Percentiles rank a stretch among this genome's conserved stretches.
Conservation (phyloP, 208 protist genomes). For the Trypanosoma caninum region DNA sequence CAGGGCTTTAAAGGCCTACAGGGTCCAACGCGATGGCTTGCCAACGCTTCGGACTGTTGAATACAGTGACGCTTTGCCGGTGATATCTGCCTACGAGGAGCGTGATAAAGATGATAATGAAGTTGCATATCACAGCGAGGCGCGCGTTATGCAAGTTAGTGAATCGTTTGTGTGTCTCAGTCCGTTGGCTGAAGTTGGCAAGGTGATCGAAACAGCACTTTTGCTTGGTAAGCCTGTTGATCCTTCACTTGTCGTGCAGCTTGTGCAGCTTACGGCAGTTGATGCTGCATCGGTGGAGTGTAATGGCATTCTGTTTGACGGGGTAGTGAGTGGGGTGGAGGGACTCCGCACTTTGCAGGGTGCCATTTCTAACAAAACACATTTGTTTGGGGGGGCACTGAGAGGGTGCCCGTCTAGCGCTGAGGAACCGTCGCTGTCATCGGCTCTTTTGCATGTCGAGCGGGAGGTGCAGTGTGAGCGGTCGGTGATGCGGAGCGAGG, state of each 20-base stretch:
- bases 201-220: constrained; percentile 34
- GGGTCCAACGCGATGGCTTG: constrained; percentile 8
- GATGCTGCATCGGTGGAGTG: constrained; percentile 28
- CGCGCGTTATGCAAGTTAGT: constrained; percentile 1
- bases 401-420: background rate
- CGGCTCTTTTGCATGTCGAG: constrained; percentile 14
- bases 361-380: constrained; percentile 5
- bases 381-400: constrained; percentile 23
- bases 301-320: constrained; percentile 67
- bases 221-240: constrained; percentile 44
- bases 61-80: constrained; percentile 7
- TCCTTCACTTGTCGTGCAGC: constrained; percentile 26
- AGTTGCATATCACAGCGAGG: constrained; percentile 19
- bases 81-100: constrained; percentile 19
- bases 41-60: constrained; percentile 15
- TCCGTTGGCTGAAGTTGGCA: constrained; percentile 40
- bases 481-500: constrained; percentile 38
- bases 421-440: background rate
- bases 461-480: constrained; percentile 29
- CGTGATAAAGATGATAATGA: constrained; percentile 15
- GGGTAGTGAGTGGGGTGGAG: constrained; percentile 34
- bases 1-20: constrained; percentile 14
- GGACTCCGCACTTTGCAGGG: constrained; percentile 20
- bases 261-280: constrained; percentile 48
- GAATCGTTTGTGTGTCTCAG: constrained; percentile 19